Percentiles rank a stretch among this genome's conserved stretches.
Evolutionary conservation across 352 stramenopile species (phyloP).

Genomic region (Pythium rhizo-oryzae): DNA sequence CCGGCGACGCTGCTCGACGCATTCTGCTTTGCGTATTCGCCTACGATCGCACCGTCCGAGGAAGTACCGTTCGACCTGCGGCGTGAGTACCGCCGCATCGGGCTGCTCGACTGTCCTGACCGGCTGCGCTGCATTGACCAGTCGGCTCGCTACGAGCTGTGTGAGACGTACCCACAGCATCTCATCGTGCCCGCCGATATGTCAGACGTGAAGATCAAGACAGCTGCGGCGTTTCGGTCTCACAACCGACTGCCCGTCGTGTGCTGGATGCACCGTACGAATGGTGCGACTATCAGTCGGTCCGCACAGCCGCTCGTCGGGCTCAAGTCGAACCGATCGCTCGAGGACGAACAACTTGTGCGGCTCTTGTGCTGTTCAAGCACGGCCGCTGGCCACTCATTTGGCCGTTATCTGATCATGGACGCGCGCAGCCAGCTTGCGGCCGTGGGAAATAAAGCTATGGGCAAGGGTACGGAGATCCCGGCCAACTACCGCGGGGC

Average conservation of each 20-base stretch:
- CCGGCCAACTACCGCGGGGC: slow-evolving; percentile 93
- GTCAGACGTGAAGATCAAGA: slow-evolving; percentile 86
- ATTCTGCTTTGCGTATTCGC: slow-evolving; percentile 83
- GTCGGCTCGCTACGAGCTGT: slow-evolving; percentile 81
- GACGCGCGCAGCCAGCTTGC: slow-evolving; percentile 83
- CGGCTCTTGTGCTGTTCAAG: slow-evolving; percentile 62
- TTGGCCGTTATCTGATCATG: slow-evolving; percentile 81
- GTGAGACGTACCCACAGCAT: slow-evolving; percentile 94
- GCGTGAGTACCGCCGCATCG: slow-evolving; percentile 79
- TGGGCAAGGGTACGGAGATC: slow-evolving; percentile 97
- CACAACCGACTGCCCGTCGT: slow-evolving; percentile 74
- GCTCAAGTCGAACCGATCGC: slow-evolving; percentile 73
- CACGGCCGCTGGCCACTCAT: slow-evolving; percentile 35
- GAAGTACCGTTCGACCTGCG: slow-evolving; percentile 80
- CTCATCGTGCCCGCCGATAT: slow-evolving; percentile 93
- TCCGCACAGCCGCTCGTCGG: slow-evolving; percentile 83
- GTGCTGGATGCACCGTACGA: slow-evolving; percentile 71
- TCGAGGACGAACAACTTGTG: slow-evolving; percentile 82
- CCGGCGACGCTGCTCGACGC: slow-evolving; percentile 71
- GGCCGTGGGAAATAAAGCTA: slow-evolving; percentile 86
- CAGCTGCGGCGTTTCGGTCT: slow-evolving; percentile 71
- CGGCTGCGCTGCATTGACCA: slow-evolving; percentile 81
- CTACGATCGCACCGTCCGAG: slow-evolving; percentile 70
- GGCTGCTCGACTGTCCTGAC: slow-evolving; percentile 64
- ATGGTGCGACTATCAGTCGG: slow-evolving; percentile 78